Conservation (phyloP, 129 eudicot species). For the Calendula officinalis region DNA sequence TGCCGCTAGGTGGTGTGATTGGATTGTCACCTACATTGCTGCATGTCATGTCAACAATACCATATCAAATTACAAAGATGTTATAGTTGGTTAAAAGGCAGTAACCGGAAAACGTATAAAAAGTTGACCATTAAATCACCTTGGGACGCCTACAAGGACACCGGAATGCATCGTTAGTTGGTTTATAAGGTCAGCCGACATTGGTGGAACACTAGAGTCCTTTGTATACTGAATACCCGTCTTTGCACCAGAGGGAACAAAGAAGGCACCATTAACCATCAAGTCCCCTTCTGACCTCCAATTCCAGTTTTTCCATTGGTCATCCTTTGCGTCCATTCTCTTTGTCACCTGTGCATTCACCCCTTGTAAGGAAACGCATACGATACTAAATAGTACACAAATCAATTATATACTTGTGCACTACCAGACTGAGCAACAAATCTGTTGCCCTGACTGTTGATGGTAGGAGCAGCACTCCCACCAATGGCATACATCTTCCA, state of each 20-base stretch:
- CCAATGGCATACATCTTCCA: conserved; percentile 95
- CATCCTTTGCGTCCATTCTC: conserved; percentile 62
- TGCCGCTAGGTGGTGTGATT: conserved; percentile 17
- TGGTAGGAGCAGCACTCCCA: conserved; percentile 92
- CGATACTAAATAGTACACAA: neutral
- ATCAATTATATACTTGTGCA: conserved; percentile 58
- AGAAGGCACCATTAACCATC: conserved; percentile 90
- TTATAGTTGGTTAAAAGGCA: neutral
- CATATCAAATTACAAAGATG: conserved; percentile 1
- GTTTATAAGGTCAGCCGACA: conserved; percentile 63
- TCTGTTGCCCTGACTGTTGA: conserved; percentile 93
- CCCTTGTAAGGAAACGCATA: neutral
- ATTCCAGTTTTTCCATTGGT: conserved; percentile 78
- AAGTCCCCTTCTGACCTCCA: conserved; percentile 86
- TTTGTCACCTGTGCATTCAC: conserved; percentile 59
- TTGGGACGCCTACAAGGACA: conserved; percentile 56
- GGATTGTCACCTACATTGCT: conserved; percentile 26
- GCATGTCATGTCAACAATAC: conserved; percentile 10
- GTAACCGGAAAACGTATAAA: neutral
- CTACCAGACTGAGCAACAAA: conserved; percentile 59
- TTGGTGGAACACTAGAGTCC: conserved; percentile 73
- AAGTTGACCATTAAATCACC: conserved; percentile 36
- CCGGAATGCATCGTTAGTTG: conserved; percentile 85
- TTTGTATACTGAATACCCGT: conserved; percentile 40
- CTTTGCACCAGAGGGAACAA: conserved; percentile 86